Evolutionary conservation across 768 basidiomycete genomes (phyloP), one percentile per base, ranked within the genome.

Genomic region (Rhodotorula diobovata): DNA sequence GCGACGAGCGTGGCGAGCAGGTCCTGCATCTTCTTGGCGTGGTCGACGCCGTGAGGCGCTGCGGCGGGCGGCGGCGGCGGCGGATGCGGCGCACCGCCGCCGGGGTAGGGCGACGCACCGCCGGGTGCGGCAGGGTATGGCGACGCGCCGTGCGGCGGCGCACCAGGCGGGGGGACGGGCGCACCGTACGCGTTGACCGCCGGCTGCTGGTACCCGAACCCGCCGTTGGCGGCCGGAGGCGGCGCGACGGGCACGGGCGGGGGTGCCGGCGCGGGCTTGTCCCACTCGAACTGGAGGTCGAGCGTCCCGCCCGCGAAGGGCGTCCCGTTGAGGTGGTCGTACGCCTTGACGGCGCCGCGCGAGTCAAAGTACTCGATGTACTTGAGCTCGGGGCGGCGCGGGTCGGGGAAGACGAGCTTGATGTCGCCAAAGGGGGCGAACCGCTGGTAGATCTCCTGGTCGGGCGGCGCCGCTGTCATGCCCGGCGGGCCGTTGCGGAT

Each of bases 321-420:
- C 81, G 90, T 87, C 68, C 90, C 88, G 60, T 91, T 85, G 71
- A 96, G 82, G 30, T 87, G 83, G 76, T 96, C 91, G 74, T 86
- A 87, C 0, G 93, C 89, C 75, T 90, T 87, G 43, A 87, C 87
- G 66, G 87, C 87, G 34, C 88, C 92, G 79, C 92, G 83, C 34
- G 86, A 90, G 78, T 99, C 96, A 78, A 88, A 99, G 78, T 87
- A 93, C 79, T 98, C 93, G n/a, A 98, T 89, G 73, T 90, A 87
- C 68, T 90, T 88, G 76, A 91, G 77, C 56, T 76, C 79, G 69
- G 74, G 54, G 67, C 71, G 54, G 73, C 67, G 37, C 68, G 48
- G 66, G 50, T 69, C 74, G 20, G 87, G 84, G 73, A 84, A 86
- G 25, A 97, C 85, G 10, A 85, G 82, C 80, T 95, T 95, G 66